Conservation (phyloP, 805 yeast genomes). For the Zygosaccharomyces pseudorouxii region DNA sequence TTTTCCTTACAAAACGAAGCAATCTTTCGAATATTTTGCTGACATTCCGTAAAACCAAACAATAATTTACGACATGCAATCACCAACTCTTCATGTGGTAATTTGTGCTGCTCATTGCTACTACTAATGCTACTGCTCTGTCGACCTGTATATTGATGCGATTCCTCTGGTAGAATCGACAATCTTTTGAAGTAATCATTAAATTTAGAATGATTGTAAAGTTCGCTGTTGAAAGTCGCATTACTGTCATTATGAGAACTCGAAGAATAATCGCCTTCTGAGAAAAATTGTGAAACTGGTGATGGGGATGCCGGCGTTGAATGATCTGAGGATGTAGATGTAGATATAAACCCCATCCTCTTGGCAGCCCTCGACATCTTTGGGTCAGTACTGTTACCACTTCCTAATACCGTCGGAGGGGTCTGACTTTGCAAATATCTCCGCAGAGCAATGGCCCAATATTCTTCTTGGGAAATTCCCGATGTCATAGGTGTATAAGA, state of each 20-base stretch:
- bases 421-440: slow-evolving; percentile 26
- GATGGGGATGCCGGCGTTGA: slow-evolving; percentile 9
- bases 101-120: slow-evolving; percentile 22
- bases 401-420: slow-evolving; percentile 14
- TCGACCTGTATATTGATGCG: slow-evolving; percentile 11
- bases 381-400: slow-evolving; percentile 4
- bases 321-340: slow-evolving; percentile 15
- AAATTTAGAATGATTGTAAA: slow-evolving; percentile 39
- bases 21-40: slow-evolving; percentile 52
- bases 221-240: slow-evolving; percentile 17
- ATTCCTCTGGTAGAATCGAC: slow-evolving; percentile 56
- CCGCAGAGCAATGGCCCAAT: slow-evolving; percentile 32
- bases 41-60: slow-evolving; percentile 61
- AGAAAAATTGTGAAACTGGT: slow-evolving; percentile 7
- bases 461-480: slow-evolving; percentile 39
- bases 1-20: slow-evolving; percentile 56
- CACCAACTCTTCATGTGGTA: slow-evolving; percentile 32
- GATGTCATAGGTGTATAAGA: slow-evolving; percentile 35
- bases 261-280: slow-evolving; percentile 1
- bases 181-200: slow-evolving; percentile 63
- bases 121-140: background rate
- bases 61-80: slow-evolving; percentile 52
- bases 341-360: slow-evolving; percentile 63
- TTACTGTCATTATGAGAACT: slow-evolving; percentile 10
- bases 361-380: slow-evolving; percentile 56